Conservation (phyloP, 2,329 filamentous ascomycete species). For the Arthrobotrys sphaeroides region DNA sequence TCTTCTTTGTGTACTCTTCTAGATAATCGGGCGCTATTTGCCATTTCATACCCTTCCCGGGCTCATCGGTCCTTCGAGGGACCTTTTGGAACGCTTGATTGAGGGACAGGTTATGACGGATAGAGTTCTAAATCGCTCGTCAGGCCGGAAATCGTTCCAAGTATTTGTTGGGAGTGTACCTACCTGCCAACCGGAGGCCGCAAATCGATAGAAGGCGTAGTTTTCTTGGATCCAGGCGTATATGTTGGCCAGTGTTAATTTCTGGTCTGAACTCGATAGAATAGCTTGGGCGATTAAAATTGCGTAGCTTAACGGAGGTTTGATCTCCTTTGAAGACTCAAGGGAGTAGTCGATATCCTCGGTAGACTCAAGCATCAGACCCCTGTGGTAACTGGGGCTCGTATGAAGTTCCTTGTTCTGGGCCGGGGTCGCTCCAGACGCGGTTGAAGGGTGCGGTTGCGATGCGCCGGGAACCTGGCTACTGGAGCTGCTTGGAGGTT, state of each 20-base stretch:
- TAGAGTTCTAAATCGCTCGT: constrained; percentile 75
- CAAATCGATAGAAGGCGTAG: constrained; percentile 92
- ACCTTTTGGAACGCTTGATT: constrained; percentile 96
- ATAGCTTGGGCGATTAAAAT: constrained; percentile 98
- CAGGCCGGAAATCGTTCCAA: neutral
- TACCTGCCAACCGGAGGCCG: constrained; percentile 89
- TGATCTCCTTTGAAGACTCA: constrained; percentile 87
- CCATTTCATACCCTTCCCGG: constrained; percentile 99
- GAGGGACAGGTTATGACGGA: constrained; percentile 92
- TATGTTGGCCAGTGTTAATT: constrained; percentile 89
- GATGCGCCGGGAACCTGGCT: neutral
- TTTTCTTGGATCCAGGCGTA: constrained; percentile 91
- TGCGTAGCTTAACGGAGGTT: constrained; percentile 95
- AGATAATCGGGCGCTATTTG: constrained; percentile 84
- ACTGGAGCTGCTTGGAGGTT: neutral
- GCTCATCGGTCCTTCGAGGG: constrained; percentile 89
- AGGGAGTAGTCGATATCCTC: constrained; percentile 78
- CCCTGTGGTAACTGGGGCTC: constrained; percentile 64
- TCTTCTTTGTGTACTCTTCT: constrained; percentile 84
- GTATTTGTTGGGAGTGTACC: constrained; percentile 39
- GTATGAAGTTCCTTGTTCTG: constrained; percentile 62
- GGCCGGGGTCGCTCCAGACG: neutral
- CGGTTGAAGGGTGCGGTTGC: neutral
- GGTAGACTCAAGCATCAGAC: constrained; percentile 66
- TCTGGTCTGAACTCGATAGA: constrained; percentile 82